Evolutionary conservation across 1,284 basidiomycete genomes (phyloP).

Genomic region (Cutaneotrichosporon sp.): DNA sequence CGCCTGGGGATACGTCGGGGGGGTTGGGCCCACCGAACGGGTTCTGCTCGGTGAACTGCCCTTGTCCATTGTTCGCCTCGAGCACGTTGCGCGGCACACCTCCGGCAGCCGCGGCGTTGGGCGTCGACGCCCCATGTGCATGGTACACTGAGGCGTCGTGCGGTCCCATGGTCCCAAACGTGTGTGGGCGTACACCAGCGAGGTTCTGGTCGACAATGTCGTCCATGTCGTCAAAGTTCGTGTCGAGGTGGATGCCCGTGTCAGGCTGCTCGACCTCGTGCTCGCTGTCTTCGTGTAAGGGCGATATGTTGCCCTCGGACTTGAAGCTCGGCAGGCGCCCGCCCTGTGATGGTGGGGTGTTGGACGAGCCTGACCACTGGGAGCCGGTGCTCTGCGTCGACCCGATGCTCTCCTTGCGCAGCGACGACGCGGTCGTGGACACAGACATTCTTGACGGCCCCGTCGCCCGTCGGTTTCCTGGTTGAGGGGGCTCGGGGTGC

Average conservation of each 20-base stretch:
- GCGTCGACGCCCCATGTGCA: background rate
- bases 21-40: conserved; percentile 9
- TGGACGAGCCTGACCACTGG: background rate
- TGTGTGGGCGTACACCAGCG: background rate
- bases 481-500: background rate
- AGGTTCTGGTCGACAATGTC: conserved; percentile 67
- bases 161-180: background rate
- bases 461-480: background rate
- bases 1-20: conserved; percentile 3
- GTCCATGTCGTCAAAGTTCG: conserved; percentile 76
- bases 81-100: background rate
- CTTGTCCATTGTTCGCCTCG: conserved; percentile 1
- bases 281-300: conserved; percentile 35
- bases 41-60: conserved; percentile 13
- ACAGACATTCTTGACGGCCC: conserved; percentile 11
- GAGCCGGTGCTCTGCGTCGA: conserved; percentile 8
- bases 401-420: conserved; percentile 13
- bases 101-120: background rate
- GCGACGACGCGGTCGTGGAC: conserved; percentile 9
- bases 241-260: conserved; percentile 64
- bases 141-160: background rate
- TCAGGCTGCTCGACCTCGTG: conserved; percentile 3
- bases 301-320: conserved; percentile 30
- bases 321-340: conserved; percentile 7
- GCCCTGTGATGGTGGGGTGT: conserved; percentile 2